phyloP scores from a whole-genome alignment of 2,329 filamentous ascomycete species.

The Aureobasidium pullulans region DNA sequence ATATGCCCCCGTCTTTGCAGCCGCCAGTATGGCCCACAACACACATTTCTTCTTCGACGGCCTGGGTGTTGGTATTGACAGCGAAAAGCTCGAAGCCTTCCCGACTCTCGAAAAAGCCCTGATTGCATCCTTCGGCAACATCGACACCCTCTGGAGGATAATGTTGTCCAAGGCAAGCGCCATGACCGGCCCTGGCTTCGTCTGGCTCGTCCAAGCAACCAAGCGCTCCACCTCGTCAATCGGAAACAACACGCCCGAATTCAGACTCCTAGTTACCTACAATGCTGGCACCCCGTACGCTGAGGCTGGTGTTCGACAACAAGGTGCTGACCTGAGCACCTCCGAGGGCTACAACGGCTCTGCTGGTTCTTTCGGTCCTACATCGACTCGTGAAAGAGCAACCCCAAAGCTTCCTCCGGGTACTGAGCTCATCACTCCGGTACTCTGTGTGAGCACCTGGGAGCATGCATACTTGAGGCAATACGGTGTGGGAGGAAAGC shows the following conservation, averaged over 20 bases:
- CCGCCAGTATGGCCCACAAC: slow-evolving; percentile 94
- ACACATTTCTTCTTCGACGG: slow-evolving; percentile 72
- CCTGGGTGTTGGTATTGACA: slow-evolving; percentile 17
- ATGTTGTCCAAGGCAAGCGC: slow-evolving; percentile 71
- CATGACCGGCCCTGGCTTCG: slow-evolving; percentile 97
- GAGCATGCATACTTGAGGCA: slow-evolving; percentile 87
- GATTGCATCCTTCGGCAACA: slow-evolving; percentile 65
- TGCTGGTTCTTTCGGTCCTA: slow-evolving; percentile 33
- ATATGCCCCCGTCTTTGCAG: slow-evolving; percentile 80
- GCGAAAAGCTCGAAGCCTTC: slow-evolving; percentile 46
- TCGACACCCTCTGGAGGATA: slow-evolving; percentile 73
- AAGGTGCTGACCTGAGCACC: slow-evolving; percentile 60
- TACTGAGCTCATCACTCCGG: slow-evolving; percentile 61
- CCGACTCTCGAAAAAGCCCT: slow-evolving; percentile 52
- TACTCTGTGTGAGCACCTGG: slow-evolving; percentile 94
- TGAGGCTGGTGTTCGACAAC: slow-evolving; percentile 71
- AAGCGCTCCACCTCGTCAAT: slow-evolving; percentile 17
- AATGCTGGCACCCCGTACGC: slow-evolving; percentile 83
- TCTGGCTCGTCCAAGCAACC: slow-evolving; percentile 67
- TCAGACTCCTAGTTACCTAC: slow-evolving; percentile 78
- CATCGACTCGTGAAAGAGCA: slow-evolving; percentile 22
- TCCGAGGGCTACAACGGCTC: slow-evolving; percentile 25
- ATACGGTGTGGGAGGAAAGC: slow-evolving; percentile 71
- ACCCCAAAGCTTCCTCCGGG: slow-evolving; percentile 50
- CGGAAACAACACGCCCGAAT: slow-evolving; percentile 30